Percentiles rank a stretch among this genome's conserved stretches.
These are phyloP conservation scores for Metroxylon sagu DNA, from an alignment of 176 grass and related monocot genomes.

Conservation along the genomic window DNA sequence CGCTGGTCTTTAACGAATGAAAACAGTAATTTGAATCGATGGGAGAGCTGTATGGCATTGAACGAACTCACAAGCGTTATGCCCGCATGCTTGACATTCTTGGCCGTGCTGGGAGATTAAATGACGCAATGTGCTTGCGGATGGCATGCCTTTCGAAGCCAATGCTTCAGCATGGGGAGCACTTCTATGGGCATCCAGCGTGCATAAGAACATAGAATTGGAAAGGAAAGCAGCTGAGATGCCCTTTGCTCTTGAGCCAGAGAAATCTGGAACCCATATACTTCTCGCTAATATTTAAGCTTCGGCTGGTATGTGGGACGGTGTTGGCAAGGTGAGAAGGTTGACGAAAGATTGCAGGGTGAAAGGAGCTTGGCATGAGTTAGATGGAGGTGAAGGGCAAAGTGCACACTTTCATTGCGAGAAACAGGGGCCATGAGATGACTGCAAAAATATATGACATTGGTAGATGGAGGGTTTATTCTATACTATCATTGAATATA, in stretches of 20 bases:
- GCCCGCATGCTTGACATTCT: slow-evolving; percentile 87
- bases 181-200: slow-evolving; percentile 57
- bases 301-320: slow-evolving; percentile 61
- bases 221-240: slow-evolving; percentile 53
- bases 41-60: slow-evolving; percentile 64
- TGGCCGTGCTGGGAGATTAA: slow-evolving; percentile 69
- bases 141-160: slow-evolving; percentile 56
- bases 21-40: slow-evolving; percentile 65
- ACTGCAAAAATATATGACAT: slow-evolving; percentile 52
- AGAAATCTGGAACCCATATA: slow-evolving; percentile 76
- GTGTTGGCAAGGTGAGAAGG: slow-evolving; percentile 50
- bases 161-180: slow-evolving; percentile 65
- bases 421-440: slow-evolving; percentile 54
- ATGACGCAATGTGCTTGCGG: slow-evolving; percentile 65
- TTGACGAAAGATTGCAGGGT: slow-evolving; percentile 58
- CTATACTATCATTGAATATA: no score
- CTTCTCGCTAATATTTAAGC: slow-evolving; percentile 75
- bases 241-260: slow-evolving; percentile 70
- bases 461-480: no score
- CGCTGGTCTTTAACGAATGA: slow-evolving; percentile 69
- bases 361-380: slow-evolving; percentile 76
- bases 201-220: slow-evolving; percentile 48
- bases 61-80: slow-evolving; percentile 73
- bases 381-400: slow-evolving; percentile 85
- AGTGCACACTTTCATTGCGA: slow-evolving; percentile 75